These are phyloP conservation scores for Daldinia caldariorum DNA, from an alignment of 495 filamentous ascomycete genomes.

Conservation along the genomic window DNA sequence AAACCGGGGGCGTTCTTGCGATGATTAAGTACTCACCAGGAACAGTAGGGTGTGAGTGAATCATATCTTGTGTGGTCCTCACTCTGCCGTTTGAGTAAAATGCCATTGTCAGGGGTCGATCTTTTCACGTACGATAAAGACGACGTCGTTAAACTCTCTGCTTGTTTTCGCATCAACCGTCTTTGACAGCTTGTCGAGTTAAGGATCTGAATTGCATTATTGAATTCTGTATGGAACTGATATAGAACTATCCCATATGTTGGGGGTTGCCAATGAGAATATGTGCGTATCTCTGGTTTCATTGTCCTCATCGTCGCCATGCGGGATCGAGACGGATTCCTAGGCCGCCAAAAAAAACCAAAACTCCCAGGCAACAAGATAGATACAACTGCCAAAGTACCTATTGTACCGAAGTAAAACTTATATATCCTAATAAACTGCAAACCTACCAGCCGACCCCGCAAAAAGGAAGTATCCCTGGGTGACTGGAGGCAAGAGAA, in stretches of 20 bases:
- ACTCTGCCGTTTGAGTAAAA: neutral
- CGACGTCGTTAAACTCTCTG: neutral
- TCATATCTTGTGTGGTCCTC: neutral
- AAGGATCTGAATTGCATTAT: neutral
- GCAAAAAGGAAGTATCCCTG: conserved; percentile 18
- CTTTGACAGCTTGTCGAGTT: neutral
- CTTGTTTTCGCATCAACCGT: neutral
- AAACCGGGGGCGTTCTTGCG: neutral
- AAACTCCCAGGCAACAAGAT: neutral
- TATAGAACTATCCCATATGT: neutral
- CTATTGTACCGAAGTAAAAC: neutral
- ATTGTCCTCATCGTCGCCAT: neutral
- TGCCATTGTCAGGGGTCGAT: neutral
- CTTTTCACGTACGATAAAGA: neutral
- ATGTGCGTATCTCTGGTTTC: neutral
- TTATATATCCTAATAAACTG: conserved; percentile 4
- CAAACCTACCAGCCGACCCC: neutral
- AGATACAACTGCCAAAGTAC: neutral
- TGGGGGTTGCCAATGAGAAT: neutral
- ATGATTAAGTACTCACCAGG: neutral
- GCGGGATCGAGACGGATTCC: neutral
- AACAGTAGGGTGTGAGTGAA: neutral
- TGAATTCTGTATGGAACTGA: neutral
- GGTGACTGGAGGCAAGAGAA: conserved; percentile 11
- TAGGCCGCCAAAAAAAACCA: neutral